Conservation (phyloP, 2,329 filamentous ascomycete genomes). For the Plenodomus lindquistii region DNA sequence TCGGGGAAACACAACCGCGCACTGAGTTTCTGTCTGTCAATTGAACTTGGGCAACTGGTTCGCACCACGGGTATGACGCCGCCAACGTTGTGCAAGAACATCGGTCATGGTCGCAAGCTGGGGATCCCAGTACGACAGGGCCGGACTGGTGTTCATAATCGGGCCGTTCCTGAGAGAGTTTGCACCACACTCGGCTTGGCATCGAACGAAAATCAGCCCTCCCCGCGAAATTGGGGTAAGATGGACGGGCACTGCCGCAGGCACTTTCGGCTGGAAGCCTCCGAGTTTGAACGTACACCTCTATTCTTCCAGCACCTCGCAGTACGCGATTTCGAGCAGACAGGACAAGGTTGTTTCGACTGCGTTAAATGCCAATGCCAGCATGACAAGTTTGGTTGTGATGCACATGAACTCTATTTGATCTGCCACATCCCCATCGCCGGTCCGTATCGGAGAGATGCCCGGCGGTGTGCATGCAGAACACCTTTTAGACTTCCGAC, state of each 20-base stretch:
- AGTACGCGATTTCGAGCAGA: neutral
- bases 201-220: neutral
- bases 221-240: neutral
- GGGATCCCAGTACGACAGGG: constrained; percentile 1
- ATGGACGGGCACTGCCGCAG: neutral
- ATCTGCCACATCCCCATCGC: constrained; percentile 5
- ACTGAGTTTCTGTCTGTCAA: neutral
- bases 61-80: neutral
- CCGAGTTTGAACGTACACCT: neutral
- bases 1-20: neutral
- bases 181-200: neutral
- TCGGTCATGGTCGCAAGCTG: constrained; percentile 2
- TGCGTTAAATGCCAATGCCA: neutral
- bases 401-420: constrained; percentile 3
- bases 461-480: constrained; percentile 18
- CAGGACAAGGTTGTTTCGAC: neutral
- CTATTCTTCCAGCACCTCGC: neutral
- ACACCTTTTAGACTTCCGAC: constrained; percentile 3
- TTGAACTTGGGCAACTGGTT: neutral
- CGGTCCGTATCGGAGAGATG: constrained; percentile 20
- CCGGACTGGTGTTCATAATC: neutral
- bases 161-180: constrained; percentile 10
- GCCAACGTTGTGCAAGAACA: neutral
- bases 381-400: neutral
- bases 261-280: neutral